Conservation (phyloP, 148 eudicot genomes). For the Rhododendron vialii region DNA sequence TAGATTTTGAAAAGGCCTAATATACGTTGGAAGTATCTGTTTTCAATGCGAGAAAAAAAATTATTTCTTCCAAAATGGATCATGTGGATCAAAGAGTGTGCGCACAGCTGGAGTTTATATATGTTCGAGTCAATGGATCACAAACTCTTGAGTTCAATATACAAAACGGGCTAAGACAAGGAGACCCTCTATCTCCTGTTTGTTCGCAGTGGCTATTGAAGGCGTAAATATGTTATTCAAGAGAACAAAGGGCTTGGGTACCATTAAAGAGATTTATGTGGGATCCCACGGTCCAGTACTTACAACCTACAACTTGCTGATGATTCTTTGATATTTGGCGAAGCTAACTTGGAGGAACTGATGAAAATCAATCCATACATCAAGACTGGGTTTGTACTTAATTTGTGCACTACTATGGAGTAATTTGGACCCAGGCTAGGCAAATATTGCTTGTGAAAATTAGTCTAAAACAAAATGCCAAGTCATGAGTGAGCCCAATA, state of each 20-base stretch:
- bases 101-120: background rate
- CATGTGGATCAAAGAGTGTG: background rate
- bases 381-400: background rate
- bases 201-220: background rate
- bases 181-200: background rate
- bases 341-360: background rate
- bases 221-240: background rate
- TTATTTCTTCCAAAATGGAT: background rate
- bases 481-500: background rate
- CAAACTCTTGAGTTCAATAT: background rate
- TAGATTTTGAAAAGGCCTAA: background rate
- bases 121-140: background rate
- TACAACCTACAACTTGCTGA: background rate
- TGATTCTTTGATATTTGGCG: background rate
- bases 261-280: background rate
- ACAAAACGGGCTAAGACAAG: background rate
- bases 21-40: background rate
- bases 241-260: background rate
- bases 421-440: background rate
- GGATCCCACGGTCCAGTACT: background rate
- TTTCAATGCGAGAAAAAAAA: background rate
- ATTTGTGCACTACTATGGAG: background rate
- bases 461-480: background rate
- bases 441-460: background rate
- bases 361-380: background rate